Percentiles rank a stretch among this genome's conserved stretches.
Conservation (phyloP, 2,329 filamentous ascomycete species). For the Talaromyces rugulosus region DNA sequence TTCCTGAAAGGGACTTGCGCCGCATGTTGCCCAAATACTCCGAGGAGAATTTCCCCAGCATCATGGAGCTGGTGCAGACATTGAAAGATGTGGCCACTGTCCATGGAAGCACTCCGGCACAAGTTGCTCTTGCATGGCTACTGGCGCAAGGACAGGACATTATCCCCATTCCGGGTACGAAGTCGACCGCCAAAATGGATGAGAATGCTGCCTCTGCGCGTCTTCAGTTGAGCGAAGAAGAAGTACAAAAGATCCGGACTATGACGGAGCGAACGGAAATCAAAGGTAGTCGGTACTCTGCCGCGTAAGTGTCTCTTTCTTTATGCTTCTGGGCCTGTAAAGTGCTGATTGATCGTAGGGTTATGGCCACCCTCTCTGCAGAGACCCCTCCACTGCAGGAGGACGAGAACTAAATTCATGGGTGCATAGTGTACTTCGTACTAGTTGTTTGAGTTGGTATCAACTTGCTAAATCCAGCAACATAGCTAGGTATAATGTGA, state of each 20-base stretch:
- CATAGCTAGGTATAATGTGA: neutral
- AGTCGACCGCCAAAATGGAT: constrained; percentile 30
- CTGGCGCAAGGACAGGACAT: constrained; percentile 31
- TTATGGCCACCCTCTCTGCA: neutral
- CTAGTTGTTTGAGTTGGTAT: neutral
- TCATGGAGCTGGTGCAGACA: constrained; percentile 43
- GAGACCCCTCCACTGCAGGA: neutral
- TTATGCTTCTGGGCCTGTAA: neutral
- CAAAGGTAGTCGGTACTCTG: constrained; percentile 16
- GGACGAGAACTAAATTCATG: neutral
- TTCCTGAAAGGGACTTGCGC: constrained; percentile 46
- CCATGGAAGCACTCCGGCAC: constrained; percentile 41
- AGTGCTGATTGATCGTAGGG: constrained; percentile 4
- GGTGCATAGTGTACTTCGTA: neutral
- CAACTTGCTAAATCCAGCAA: neutral
- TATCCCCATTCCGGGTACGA: constrained; percentile 42
- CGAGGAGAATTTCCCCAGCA: constrained; percentile 47
- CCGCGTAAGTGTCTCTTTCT: constrained; percentile 13
- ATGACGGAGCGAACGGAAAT: constrained; percentile 17
- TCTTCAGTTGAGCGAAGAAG: constrained; percentile 19
- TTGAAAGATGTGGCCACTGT: constrained; percentile 40
- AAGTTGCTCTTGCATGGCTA: constrained; percentile 50
- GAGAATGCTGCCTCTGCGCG: constrained; percentile 39
- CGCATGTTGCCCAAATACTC: constrained; percentile 45
- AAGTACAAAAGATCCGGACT: constrained; percentile 15